Percentiles rank a stretch among this genome's conserved stretches.
These are phyloP conservation scores for Cystobasidium pallidum DNA, from an alignment of 1,284 basidiomycete genomes.

Conservation along the genomic window DNA sequence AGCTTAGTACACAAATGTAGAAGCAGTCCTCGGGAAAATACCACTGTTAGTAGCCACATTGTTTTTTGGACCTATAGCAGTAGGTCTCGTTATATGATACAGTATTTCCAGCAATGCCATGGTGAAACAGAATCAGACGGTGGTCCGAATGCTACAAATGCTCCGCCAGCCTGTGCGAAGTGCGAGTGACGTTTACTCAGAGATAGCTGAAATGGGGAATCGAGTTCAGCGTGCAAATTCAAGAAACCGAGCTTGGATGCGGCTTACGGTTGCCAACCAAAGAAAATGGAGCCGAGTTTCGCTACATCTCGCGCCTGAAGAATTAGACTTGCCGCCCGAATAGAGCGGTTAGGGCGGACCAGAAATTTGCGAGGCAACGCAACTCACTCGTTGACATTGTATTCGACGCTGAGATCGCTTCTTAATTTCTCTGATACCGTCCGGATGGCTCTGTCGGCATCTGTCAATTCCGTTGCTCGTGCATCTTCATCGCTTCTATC, in stretches of 20 bases:
- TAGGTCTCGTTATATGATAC: not conserved
- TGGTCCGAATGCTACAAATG: not conserved
- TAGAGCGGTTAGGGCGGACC: not conserved
- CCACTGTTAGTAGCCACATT: too few relatives aligned
- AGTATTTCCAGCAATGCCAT: not conserved
- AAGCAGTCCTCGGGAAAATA: too few relatives aligned
- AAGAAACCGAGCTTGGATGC: not conserved
- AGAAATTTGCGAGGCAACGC: not conserved
- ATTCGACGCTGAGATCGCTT: conserved; percentile 82
- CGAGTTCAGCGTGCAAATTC: not conserved
- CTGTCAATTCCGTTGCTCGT: conserved; percentile 62
- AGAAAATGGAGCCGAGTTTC: conserved; percentile 77
- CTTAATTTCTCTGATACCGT: conserved; percentile 80
- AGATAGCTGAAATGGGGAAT: not conserved
- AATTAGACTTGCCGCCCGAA: conserved; percentile 63
- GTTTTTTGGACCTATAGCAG: not conserved
- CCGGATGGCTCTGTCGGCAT: conserved; percentile 83
- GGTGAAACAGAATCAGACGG: not conserved
- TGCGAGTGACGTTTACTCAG: not conserved
- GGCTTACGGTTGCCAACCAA: conserved; percentile 49
- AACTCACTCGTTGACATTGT: conserved; percentile 77
- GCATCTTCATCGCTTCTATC: conserved; percentile 25
- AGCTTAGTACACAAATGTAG: too few relatives aligned
- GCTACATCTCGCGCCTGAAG: conserved; percentile 78
- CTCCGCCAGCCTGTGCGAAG: not conserved